Conservation (phyloP, 2,329 filamentous ascomycete species). For the Magnaporthales sp. region DNA sequence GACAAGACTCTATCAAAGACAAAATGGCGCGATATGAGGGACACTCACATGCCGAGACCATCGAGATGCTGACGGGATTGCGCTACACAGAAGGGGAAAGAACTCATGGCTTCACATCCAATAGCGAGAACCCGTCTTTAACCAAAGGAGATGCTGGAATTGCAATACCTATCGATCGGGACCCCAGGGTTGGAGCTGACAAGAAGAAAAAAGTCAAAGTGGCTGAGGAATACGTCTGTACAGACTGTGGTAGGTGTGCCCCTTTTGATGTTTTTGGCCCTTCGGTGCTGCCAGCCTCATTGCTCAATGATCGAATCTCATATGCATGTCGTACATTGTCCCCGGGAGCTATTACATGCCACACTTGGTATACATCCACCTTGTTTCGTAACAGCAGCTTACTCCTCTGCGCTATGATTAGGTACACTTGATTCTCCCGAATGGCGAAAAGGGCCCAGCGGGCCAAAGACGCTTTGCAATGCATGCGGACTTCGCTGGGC, state of each 20-base stretch:
- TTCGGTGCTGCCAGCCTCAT: background rate
- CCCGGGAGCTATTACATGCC: background rate
- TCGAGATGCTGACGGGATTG: slow-evolving; percentile 87
- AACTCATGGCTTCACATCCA: slow-evolving; percentile 79
- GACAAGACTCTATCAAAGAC: slow-evolving; percentile 69
- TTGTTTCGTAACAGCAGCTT: background rate
- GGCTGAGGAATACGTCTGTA: slow-evolving; percentile 85
- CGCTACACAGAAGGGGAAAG: slow-evolving; percentile 84
- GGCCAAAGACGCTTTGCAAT: slow-evolving; percentile 92
- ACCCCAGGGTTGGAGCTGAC: slow-evolving; percentile 30
- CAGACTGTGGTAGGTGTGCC: slow-evolving; percentile 65
- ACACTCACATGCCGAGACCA: slow-evolving; percentile 68
- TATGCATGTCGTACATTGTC: background rate
- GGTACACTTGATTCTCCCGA: slow-evolving; percentile 85
- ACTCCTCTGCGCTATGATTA: slow-evolving; percentile 17
- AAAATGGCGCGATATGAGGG: slow-evolving; percentile 80
- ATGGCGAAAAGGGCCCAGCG: slow-evolving; percentile 89
- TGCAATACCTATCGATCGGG: slow-evolving; percentile 68
- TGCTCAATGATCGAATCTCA: background rate
- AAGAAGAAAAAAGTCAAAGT: slow-evolving; percentile 86
- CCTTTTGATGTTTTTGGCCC: background rate
- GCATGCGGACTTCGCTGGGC: slow-evolving; percentile 75
- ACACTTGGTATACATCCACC: background rate
- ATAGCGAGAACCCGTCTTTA: slow-evolving; percentile 69
- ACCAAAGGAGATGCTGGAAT: slow-evolving; percentile 83